Evolutionary conservation across 2,329 filamentous ascomycete genomes (phyloP).

Genomic region (Cercospora sp.): DNA sequence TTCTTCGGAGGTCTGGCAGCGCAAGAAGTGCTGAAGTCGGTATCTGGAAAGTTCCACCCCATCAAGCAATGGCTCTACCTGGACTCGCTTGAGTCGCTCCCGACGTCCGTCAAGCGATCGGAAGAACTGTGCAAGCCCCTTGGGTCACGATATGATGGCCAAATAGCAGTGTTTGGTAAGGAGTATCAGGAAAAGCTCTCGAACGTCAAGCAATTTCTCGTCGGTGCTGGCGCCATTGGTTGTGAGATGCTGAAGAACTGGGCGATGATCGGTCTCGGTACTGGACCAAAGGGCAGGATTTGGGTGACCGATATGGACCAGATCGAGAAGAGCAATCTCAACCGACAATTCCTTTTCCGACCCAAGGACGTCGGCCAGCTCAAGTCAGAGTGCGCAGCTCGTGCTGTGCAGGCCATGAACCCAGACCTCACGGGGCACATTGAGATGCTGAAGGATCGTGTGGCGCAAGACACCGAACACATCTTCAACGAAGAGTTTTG

Average conservation of each 20-base stretch:
- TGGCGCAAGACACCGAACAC: constrained; percentile 87
- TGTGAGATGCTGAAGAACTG: constrained; percentile 99
- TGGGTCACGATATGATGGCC: constrained; percentile 88
- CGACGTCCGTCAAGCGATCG: constrained; percentile 70
- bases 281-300: constrained; percentile 84
- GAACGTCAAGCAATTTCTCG: constrained; percentile 88
- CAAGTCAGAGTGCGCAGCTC: constrained; percentile 93
- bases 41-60: constrained; percentile 97
- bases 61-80: constrained; percentile 96
- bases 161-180: constrained; percentile 92
- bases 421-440: constrained; percentile 88
- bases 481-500: constrained; percentile 95
- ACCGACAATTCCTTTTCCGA: constrained; percentile 94
- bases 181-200: constrained; percentile 93
- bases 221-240: constrained; percentile 94
- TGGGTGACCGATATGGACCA: constrained; percentile 96
- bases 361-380: constrained; percentile 89
- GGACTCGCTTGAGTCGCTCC: constrained; percentile 94
- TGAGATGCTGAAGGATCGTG: constrained; percentile 79
- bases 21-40: constrained; percentile 93
- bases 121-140: constrained; percentile 86
- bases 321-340: constrained; percentile 98
- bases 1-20: constrained; percentile 93
- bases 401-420: constrained; percentile 93
- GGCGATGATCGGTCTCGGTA: constrained; percentile 96